Conservation (phyloP, 257 asterid species). For the Nicotiana benthamiana region DNA sequence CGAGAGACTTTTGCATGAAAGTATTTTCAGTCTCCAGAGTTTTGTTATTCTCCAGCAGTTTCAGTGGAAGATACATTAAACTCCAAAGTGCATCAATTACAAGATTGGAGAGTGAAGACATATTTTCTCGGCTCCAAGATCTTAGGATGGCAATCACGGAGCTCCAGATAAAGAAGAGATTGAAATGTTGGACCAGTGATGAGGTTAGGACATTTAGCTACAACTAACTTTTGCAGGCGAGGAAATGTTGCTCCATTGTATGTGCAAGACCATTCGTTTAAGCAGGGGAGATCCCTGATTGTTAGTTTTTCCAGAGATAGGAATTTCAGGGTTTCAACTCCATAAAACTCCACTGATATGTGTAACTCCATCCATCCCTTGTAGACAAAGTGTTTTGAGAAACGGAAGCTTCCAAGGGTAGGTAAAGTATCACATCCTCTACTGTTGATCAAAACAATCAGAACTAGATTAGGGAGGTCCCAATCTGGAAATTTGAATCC, state of each 20-base stretch:
- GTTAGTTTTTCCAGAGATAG: conserved; percentile 18
- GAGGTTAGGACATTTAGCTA: conserved; percentile 23
- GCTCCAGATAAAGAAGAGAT: conserved; percentile 14
- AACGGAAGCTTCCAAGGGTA: conserved; percentile 21
- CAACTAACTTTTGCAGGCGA: conserved; percentile 14
- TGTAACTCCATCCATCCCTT: conserved; percentile 15
- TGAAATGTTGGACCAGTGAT: conserved; percentile 10
- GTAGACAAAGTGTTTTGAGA: conserved; percentile 11
- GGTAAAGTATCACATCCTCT: conserved; percentile 16
- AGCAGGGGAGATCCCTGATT: conserved; percentile 18
- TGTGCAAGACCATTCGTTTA: conserved; percentile 15
- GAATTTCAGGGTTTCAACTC: background rate
- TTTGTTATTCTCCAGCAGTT: conserved; percentile 12
- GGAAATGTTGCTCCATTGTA: background rate
- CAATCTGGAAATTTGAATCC: conserved; percentile 19
- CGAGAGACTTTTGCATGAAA: conserved; percentile 15
- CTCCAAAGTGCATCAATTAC: conserved; percentile 8
- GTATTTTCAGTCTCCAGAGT: conserved; percentile 18
- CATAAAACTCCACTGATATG: conserved; percentile 13
- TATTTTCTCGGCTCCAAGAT: conserved; percentile 13
- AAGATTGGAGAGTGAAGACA: conserved; percentile 15
- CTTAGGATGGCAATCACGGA: conserved; percentile 13
- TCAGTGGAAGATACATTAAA: conserved; percentile 10
- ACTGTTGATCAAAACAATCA: conserved; percentile 15
- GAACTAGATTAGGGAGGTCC: conserved; percentile 22